A percentile compares a stretch with the other conserved stretches of the same genome.
Evolutionary conservation across 2,329 filamentous ascomycete genomes (phyloP).

Genomic region (Gyromitra esculenta): DNA sequence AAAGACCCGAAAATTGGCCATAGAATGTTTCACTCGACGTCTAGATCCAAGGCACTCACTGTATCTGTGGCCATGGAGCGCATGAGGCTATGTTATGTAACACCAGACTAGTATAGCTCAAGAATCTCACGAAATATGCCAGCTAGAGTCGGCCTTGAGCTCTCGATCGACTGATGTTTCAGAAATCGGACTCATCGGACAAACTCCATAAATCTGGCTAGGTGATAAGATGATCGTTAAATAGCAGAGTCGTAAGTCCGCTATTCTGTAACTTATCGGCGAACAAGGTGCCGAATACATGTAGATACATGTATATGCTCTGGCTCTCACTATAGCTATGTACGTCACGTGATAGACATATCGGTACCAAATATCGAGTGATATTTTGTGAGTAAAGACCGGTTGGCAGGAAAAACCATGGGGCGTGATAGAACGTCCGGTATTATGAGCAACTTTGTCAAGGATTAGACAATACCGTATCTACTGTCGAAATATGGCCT

Average conservation of each 20-base stretch:
- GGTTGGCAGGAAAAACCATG: too few species aligned
- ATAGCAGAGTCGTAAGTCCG: not conserved
- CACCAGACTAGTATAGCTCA: too few species aligned
- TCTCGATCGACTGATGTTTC: not conserved
- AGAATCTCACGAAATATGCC: not conserved
- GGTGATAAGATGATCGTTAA: not conserved
- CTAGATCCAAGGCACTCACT: not conserved
- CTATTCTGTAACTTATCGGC: not conserved
- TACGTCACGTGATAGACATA: not conserved
- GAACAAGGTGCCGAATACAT: not conserved
- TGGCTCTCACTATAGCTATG: not conserved
- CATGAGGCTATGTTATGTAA: too few species aligned
- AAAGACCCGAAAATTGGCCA: slow-evolving; percentile 1
- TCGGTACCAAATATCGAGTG: not conserved
- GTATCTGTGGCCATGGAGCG: not conserved
- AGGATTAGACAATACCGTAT: too few species aligned
- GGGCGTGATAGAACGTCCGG: too few species aligned
- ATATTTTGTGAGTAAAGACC: not conserved
- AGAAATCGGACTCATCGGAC: slow-evolving; percentile 1
- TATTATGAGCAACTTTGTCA: too few species aligned
- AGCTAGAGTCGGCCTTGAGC: not conserved
- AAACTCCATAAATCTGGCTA: not conserved
- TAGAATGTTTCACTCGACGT: not conserved
- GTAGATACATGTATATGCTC: not conserved
- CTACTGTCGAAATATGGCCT: too few species aligned